Evolutionary conservation across 202 grass and related monocot species (phyloP), one percentile per base, ranked within the genome.

Genomic region (Elaeis oleifera): DNA sequence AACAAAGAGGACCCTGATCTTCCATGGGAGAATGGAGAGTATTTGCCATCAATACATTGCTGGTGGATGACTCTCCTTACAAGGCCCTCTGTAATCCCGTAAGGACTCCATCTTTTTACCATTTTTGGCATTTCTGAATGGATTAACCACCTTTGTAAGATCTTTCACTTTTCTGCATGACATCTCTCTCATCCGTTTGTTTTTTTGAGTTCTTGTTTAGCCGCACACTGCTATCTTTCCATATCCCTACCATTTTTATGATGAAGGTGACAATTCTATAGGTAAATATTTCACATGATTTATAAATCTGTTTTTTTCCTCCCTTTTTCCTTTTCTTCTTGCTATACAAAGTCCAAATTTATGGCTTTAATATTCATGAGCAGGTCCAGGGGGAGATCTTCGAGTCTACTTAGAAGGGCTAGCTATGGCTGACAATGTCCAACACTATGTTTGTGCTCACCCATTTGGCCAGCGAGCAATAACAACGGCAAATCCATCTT

Each of bases 41-140:
- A 80, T 77, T 79, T 79, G 61, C 79, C 82, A 65, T 84, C 79
- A 70, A 99, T 80, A 99, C 94, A 31, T 83, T 99, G 73, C 83
- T 94, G 63, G 85, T 99, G 31, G 88, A 99, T 57, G 94, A 99
- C 82, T 99, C 94, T 58, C 94, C 94, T 74, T 99, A 89, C 72
- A 99, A 99, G 80, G 85, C 85, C 66, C 27, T 89, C 51, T 66
- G 82, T 78, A 99, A 99, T 74, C 94, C 80, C 67, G 94, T 99
- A 99, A 52, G 71, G 65, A 53, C 69, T 26, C 64, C 77, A 24
- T 17, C 59, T 24, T 28, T 56, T 67, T 53, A 69, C 70, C 23
- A 5, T 23, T 26, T 16, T 59, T 27, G 7, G 16, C 27, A 24
- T 69, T 28, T 61, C 23, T 48, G 16, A 60, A 65, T 48, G 19